phyloP scores from a whole-genome alignment of 176 grass and related monocot species.

The Tillandsia fasciculata region DNA sequence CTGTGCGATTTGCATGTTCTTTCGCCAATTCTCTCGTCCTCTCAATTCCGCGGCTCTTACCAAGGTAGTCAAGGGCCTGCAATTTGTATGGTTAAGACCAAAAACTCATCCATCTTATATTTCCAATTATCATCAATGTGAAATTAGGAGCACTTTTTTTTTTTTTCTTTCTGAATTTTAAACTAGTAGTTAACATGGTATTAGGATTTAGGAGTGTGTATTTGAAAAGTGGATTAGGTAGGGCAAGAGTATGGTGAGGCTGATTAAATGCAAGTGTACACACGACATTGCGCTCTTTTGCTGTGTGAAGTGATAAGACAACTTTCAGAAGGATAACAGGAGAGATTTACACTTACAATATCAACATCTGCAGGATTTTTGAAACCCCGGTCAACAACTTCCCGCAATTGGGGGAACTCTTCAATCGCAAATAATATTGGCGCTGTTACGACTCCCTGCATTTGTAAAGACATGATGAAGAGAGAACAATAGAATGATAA shows the following conservation, averaged over 20 bases:
- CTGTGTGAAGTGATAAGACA: not conserved
- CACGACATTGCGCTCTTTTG: not conserved
- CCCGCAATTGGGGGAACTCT: conserved; percentile 78
- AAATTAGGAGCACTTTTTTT: not conserved
- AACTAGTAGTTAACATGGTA: too few species aligned
- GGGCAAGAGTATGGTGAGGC: not conserved
- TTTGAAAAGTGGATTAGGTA: not conserved
- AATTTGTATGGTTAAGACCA: not conserved
- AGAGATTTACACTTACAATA: conserved; percentile 39
- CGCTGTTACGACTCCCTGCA: conserved; percentile 91
- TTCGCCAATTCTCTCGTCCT: conserved; percentile 39
- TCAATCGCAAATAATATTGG: conserved; percentile 86
- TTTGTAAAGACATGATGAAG: not conserved
- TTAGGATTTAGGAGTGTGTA: not conserved
- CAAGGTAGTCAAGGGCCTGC: conserved; percentile 36
- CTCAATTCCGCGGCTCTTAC: conserved; percentile 44
- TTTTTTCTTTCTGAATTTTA: too few species aligned
- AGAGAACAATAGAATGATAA: too few species aligned
- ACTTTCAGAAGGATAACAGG: conserved; percentile 3
- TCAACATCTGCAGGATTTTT: conserved; percentile 74
- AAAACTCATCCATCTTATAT: not conserved
- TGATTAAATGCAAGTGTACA: not conserved
- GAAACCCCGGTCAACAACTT: conserved; percentile 62
- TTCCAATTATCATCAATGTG: conserved; percentile 1
- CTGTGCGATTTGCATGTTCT: conserved; percentile 35